phyloP scores from a whole-genome alignment of 306 rosid genomes.

The Prosopis cineraria region DNA sequence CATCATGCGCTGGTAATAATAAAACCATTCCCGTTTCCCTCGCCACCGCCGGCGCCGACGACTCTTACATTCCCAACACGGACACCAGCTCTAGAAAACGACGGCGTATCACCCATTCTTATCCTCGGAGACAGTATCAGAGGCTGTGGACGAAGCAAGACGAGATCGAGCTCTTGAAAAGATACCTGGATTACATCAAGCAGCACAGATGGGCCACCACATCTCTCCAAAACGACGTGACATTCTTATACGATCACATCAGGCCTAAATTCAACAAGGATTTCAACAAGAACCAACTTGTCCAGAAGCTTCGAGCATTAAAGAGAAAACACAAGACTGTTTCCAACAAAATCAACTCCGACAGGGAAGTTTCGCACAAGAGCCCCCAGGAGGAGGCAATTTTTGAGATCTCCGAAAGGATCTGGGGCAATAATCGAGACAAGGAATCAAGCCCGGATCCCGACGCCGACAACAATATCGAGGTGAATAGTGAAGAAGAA shows the following conservation, averaged over 20 bases:
- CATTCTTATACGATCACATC: constrained; percentile 61
- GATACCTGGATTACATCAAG: constrained; percentile 41
- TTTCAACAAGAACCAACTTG: constrained; percentile 43
- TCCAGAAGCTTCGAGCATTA: constrained; percentile 56
- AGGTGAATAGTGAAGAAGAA: constrained; percentile 47
- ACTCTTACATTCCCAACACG: not conserved
- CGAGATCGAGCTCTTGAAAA: constrained; percentile 40
- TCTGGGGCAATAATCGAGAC: constrained; percentile 65
- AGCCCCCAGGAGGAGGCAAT: constrained; percentile 72
- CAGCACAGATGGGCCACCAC: constrained; percentile 19
- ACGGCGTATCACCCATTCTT: constrained; percentile 1
- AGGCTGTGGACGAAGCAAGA: constrained; percentile 54
- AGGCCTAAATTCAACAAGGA: constrained; percentile 33
- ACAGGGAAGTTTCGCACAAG: constrained; percentile 60
- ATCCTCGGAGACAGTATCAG: constrained; percentile 39
- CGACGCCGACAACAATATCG: constrained; percentile 24
- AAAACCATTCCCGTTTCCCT: constrained; percentile 24
- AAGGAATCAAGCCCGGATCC: constrained; percentile 36
- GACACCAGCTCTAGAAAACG: constrained; percentile 26
- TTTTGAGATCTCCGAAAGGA: constrained; percentile 81
- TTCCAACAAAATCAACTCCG: constrained; percentile 48
- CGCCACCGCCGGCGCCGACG: constrained; percentile 29
- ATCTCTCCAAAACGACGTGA: constrained; percentile 46
- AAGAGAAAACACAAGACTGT: constrained; percentile 75
- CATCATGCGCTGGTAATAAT: constrained; percentile 23